phyloP scores from a whole-genome alignment of 2,329 filamentous ascomycete genomes.

The Davidsoniella australis region DNA sequence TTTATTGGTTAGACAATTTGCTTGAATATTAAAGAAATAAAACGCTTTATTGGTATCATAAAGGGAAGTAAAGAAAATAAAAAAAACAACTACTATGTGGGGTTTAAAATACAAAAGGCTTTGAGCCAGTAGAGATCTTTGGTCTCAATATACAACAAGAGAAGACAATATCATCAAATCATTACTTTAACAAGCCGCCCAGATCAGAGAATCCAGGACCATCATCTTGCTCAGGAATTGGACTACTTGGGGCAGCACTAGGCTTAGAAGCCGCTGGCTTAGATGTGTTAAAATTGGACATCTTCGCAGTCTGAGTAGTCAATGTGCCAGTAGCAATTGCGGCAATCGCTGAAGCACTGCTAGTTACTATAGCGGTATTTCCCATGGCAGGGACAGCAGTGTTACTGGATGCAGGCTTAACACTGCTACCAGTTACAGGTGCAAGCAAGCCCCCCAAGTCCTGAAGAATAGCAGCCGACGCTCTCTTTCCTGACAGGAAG shows the following conservation, averaged over 20 bases:
- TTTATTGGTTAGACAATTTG: too few relatives aligned
- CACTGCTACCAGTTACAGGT: conserved; percentile 18
- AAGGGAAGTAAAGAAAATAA: conserved; percentile 1
- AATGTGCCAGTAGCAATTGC: background rate
- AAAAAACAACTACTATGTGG: conserved; percentile 11
- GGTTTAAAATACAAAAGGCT: conserved; percentile 10
- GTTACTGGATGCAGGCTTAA: background rate
- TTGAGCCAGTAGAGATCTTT: too few relatives aligned
- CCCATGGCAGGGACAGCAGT: background rate
- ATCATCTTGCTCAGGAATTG: conserved; percentile 3
- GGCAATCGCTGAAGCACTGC: background rate
- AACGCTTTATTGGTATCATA: conserved; percentile 3
- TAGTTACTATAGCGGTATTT: background rate
- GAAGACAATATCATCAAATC: background rate
- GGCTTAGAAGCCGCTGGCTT: background rate
- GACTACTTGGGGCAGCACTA: background rate
- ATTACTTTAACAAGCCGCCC: conserved; percentile 24
- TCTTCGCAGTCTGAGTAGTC: background rate
- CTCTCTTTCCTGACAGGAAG: conserved; percentile 29
- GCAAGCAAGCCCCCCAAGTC: conserved; percentile 38
- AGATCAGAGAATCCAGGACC: conserved; percentile 18
- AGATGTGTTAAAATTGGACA: background rate
- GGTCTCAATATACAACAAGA: conserved; percentile 1
- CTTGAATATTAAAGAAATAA: background rate
- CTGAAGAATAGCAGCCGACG: conserved; percentile 40